Evolutionary conservation across 495 filamentous ascomycete species (phyloP).

Genomic region (Aspergillus egyptiacus): DNA sequence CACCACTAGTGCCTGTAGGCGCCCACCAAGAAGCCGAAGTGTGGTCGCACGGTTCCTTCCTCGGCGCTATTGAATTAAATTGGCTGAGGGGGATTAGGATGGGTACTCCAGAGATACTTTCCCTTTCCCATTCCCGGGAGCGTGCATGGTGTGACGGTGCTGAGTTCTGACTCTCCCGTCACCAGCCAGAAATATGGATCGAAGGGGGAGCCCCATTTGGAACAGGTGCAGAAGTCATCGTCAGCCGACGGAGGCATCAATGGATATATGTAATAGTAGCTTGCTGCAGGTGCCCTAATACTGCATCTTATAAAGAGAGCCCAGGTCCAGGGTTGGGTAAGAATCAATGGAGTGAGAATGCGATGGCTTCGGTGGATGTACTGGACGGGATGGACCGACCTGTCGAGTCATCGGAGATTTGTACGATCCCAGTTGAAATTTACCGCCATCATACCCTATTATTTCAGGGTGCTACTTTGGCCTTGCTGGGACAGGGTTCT

Average conservation of each 20-base stretch:
- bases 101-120: background rate
- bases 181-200: slow-evolving; percentile 4
- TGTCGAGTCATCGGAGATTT: background rate
- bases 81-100: slow-evolving; percentile 5
- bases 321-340: background rate
- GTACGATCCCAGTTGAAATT: background rate
- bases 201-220: slow-evolving; percentile 1
- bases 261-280: background rate
- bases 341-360: background rate
- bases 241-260: background rate
- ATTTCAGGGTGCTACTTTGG: background rate
- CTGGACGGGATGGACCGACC: background rate
- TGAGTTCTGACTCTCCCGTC: slow-evolving; percentile 1
- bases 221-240: slow-evolving; percentile 8
- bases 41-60: slow-evolving; percentile 7
- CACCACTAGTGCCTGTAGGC: slow-evolving; percentile 16
- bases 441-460: background rate
- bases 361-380: background rate
- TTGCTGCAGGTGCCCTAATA: background rate
- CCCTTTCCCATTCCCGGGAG: too few species aligned
- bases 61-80: slow-evolving; percentile 11
- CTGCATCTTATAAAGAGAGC: background rate
- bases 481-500: background rate
- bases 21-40: slow-evolving; percentile 7
- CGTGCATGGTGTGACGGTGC: slow-evolving; percentile 6